Evolutionary conservation across 2,329 filamentous ascomycete species (phyloP).

Genomic region (Neurospora sp.): DNA sequence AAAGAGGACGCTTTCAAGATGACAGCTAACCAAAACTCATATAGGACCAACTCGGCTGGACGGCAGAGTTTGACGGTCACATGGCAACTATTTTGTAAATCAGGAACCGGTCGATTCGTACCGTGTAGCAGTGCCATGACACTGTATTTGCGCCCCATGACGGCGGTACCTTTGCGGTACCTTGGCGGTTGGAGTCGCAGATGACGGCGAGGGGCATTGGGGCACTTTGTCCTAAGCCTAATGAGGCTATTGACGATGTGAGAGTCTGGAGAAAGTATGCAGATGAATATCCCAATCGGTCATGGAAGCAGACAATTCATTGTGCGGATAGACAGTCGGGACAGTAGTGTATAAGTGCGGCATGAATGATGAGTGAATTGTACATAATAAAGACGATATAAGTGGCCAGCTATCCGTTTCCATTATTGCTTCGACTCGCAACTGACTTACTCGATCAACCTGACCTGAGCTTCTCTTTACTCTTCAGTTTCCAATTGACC

Average conservation of each 20-base stretch:
- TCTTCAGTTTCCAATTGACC: background rate
- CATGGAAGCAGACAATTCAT: background rate
- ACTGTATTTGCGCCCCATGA: background rate
- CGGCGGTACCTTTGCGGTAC: background rate
- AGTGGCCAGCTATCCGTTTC: conserved; percentile 12
- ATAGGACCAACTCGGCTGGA: background rate
- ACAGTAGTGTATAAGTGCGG: background rate
- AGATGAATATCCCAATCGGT: background rate
- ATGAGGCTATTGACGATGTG: background rate
- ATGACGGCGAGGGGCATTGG: background rate
- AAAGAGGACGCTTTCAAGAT: background rate
- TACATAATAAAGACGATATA: conserved; percentile 10
- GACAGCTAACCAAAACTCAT: background rate
- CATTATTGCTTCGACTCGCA: background rate
- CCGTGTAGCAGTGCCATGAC: background rate
- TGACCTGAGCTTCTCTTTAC: background rate
- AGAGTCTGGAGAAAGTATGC: background rate
- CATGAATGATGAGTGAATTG: background rate
- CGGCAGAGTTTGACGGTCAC: background rate
- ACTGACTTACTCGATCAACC: background rate
- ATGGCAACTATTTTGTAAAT: background rate
- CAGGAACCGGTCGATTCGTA: background rate
- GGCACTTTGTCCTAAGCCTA: background rate
- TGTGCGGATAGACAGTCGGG: background rate
- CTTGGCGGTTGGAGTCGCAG: background rate